phyloP scores from a whole-genome alignment of 1,284 basidiomycete genomes.

The Tilletiopsis washingtonensis region DNA sequence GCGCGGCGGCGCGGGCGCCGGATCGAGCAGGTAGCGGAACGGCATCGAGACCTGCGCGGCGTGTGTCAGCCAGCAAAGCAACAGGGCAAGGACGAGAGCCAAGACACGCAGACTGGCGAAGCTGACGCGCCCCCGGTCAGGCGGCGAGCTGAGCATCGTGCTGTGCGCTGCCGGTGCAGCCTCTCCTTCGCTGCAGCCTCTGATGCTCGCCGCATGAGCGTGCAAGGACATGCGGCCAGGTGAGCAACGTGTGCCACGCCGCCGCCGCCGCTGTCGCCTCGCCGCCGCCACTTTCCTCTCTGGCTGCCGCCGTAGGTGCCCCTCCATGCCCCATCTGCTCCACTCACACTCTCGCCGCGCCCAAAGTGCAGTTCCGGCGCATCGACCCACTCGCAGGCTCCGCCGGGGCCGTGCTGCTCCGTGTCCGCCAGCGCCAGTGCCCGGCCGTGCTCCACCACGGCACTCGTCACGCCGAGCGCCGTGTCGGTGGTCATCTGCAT shows the following conservation, averaged over 20 bases:
- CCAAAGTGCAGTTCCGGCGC: conserved; percentile 40
- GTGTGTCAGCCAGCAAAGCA: background rate
- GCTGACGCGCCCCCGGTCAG: too few species aligned
- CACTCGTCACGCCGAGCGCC: conserved; percentile 83
- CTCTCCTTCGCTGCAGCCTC: too few species aligned
- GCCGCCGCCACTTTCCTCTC: too few species aligned
- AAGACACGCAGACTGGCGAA: background rate
- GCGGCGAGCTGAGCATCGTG: too few species aligned
- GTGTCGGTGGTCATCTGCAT: conserved; percentile 99
- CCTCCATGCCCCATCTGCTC: too few species aligned
- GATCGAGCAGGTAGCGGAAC: conserved; percentile 35
- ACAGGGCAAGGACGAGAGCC: background rate
- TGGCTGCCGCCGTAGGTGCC: too few species aligned
- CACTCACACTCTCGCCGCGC: conserved; percentile 32
- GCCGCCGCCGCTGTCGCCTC: too few species aligned
- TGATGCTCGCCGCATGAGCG: too few species aligned
- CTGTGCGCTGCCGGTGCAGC: too few species aligned
- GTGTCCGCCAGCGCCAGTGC: conserved; percentile 28
- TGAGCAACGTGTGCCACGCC: too few species aligned
- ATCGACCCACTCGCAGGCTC: conserved; percentile 23
- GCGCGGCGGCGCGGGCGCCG: background rate
- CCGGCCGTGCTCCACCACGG: conserved; percentile 63
- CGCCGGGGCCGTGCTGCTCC: conserved; percentile 3
- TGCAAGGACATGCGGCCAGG: too few species aligned
- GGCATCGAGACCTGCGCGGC: conserved; percentile 37